Conservation (phyloP, 176 grass and related monocot species). For the Melocanna baccifera region DNA sequence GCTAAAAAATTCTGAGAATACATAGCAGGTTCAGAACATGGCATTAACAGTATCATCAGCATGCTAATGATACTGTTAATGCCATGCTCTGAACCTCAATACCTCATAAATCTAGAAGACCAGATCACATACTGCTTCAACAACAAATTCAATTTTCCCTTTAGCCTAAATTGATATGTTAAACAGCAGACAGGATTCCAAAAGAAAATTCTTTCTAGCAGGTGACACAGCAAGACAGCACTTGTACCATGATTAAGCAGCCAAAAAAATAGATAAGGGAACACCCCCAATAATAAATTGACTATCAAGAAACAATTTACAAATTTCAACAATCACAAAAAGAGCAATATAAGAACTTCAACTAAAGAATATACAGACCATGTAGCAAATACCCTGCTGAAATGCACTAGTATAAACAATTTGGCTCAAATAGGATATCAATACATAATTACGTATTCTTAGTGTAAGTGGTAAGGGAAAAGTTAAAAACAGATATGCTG, state of each 20-base stretch:
- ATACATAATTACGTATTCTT: background rate
- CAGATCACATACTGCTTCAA: background rate
- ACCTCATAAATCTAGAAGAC: background rate
- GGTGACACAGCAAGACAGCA: background rate
- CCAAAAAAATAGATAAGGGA: background rate
- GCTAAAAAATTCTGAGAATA: background rate
- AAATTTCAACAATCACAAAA: slow-evolving; percentile 4
- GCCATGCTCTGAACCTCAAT: too few species aligned
- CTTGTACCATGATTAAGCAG: background rate
- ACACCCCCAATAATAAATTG: background rate
- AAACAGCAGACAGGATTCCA: background rate
- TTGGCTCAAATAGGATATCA: background rate
- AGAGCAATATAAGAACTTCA: background rate
- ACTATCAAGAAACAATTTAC: background rate
- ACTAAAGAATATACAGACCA: background rate
- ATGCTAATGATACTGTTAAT: too few species aligned
- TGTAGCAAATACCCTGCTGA: background rate
- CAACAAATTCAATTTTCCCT: background rate
- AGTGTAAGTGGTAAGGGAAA: background rate
- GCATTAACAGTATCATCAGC: background rate
- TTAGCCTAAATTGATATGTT: background rate
- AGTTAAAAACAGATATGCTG: slow-evolving; percentile 1
- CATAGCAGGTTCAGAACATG: background rate
- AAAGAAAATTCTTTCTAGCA: slow-evolving; percentile 3
- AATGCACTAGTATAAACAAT: slow-evolving; percentile 14